Evolutionary conservation across 805 yeast genomes (phyloP).

Genomic region (Schwanniomyces pseudopolymorphus): DNA sequence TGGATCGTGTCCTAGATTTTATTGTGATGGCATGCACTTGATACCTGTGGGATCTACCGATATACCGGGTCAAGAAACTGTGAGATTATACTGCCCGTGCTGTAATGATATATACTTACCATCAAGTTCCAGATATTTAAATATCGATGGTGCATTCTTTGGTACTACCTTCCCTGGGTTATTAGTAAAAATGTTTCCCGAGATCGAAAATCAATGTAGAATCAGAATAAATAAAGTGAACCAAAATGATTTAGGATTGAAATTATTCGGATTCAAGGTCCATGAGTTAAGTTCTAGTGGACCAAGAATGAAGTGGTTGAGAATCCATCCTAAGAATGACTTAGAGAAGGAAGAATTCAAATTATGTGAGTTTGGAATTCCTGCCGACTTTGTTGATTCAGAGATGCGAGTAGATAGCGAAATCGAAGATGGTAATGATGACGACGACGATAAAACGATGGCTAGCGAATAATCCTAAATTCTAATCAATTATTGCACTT

Average conservation of each 20-base stretch:
- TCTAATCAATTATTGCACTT: neutral
- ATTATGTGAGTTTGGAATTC: constrained; percentile 62
- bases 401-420: constrained; percentile 22
- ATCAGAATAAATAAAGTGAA: constrained; percentile 48
- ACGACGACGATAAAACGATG: constrained; percentile 42
- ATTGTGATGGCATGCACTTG: constrained; percentile 86
- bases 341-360: constrained; percentile 63
- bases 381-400: constrained; percentile 21
- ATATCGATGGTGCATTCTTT: constrained; percentile 94
- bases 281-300: constrained; percentile 76
- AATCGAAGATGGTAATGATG: constrained; percentile 23
- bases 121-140: constrained; percentile 77
- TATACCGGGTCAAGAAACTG: constrained; percentile 88
- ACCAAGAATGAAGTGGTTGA: constrained; percentile 94
- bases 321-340: constrained; percentile 67
- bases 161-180: constrained; percentile 96
- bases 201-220: constrained; percentile 73
- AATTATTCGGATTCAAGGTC: constrained; percentile 83
- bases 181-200: constrained; percentile 88
- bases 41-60: constrained; percentile 92
- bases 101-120: constrained; percentile 92
- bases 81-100: constrained; percentile 89
- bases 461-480: constrained; percentile 31
- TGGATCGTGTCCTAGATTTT: constrained; percentile 88
- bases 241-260: constrained; percentile 62